Evolutionary conservation across 306 rosid species (phyloP).

Genomic region (Carpinus fangiana): DNA sequence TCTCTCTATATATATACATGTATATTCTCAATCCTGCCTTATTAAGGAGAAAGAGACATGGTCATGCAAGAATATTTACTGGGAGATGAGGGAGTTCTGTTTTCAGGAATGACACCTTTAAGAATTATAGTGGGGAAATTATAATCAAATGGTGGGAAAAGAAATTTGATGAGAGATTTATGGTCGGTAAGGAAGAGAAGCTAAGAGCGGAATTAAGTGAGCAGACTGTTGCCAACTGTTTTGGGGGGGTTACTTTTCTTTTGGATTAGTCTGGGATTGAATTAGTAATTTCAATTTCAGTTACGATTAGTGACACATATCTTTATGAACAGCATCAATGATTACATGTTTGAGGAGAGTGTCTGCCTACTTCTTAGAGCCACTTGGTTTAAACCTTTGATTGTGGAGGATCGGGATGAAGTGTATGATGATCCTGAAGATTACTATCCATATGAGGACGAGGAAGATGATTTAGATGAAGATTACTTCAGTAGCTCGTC

Average conservation of each 20-base stretch:
- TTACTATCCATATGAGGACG: conserved; percentile 51
- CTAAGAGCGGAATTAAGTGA: not conserved
- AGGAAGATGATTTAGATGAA: conserved; percentile 57
- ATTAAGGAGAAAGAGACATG: not conserved
- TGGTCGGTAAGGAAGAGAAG: not conserved
- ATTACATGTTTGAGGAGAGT: conserved; percentile 90
- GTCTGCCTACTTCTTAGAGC: conserved; percentile 90
- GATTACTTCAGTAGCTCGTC: conserved; percentile 52
- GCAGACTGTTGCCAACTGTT: not conserved
- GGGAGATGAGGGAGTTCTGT: not conserved
- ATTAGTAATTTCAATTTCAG: not conserved
- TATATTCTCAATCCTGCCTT: too few species aligned
- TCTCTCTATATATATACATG: not conserved
- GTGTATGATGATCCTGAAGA: conserved; percentile 43
- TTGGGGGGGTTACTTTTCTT: not conserved
- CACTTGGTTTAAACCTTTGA: conserved; percentile 70
- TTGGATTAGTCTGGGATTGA: not conserved
- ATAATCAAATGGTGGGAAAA: not conserved
- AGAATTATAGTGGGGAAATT: not conserved
- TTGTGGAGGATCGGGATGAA: conserved; percentile 46
- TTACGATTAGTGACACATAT: not conserved
- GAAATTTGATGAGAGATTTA: not conserved
- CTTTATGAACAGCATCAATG: conserved; percentile 56
- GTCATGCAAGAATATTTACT: not conserved
- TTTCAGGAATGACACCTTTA: not conserved